A percentile compares a stretch with the other conserved stretches of the same genome.
These are phyloP conservation scores for Colletotrichum sp. DNA, from an alignment of 2,329 filamentous ascomycete genomes.

Conservation along the genomic window DNA sequence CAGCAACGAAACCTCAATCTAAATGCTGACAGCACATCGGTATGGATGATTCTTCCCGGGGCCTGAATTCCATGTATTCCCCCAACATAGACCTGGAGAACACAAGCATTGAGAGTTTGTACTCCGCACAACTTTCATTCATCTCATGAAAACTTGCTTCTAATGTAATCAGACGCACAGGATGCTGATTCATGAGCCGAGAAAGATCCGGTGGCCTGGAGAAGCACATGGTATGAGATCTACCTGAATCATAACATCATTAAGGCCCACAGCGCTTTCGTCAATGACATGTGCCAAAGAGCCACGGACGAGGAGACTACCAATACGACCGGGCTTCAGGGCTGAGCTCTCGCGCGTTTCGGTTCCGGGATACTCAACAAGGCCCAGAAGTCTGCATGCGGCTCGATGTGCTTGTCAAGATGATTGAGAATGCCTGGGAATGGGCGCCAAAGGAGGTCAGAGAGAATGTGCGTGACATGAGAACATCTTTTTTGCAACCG, in stretches of 20 bases:
- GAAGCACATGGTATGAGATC: background rate
- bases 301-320: background rate
- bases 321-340: background rate
- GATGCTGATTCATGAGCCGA: background rate
- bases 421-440: background rate
- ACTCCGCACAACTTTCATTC: too few relatives aligned
- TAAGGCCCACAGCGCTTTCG: background rate
- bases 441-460: background rate
- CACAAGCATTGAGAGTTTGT: too few relatives aligned
- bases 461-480: background rate
- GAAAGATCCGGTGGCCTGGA: background rate
- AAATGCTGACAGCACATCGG: too few relatives aligned
- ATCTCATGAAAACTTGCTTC: too few relatives aligned
- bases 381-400: background rate
- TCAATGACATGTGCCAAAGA: background rate
- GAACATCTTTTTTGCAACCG: background rate
- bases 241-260: background rate
- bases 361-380: background rate
- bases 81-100: too few relatives aligned
- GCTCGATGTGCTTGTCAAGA: background rate
- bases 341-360: background rate
- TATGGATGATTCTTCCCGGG: too few relatives aligned
- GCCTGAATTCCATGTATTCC: fast-evolving
- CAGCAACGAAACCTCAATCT: too few relatives aligned
- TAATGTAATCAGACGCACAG: background rate